Evolutionary conservation across 148 eudicot species (phyloP), one percentile per base, ranked within the genome.

Genomic region (Vaccinium vitisidaea): DNA sequence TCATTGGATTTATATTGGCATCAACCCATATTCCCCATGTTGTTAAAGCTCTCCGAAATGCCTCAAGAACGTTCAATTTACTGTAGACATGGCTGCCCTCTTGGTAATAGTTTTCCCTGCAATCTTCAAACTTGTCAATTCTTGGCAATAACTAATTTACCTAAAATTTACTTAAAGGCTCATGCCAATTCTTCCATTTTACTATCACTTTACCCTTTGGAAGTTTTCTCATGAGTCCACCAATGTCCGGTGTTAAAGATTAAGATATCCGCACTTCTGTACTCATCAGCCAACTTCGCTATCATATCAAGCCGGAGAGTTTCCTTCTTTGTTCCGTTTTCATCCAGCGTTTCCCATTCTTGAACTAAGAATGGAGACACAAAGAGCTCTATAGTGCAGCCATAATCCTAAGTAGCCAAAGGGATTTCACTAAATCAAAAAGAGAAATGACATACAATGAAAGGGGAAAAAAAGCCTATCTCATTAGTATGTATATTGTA

Each of bases 181-280:
- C 74, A 27, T 27, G 18, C 13, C 43, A 67, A 10, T 43, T 43
- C 0, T 43, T 43, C 46, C 46, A 43, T 43, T 43, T 3, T 36
- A 36, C 39, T 4, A 5, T 43, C 46, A 32, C 27, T 49, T 83
- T 92, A 96, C 99, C 99, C 99, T 77, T 86, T 84, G 1, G 98
- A 91, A 82, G 98, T 95, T 83, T 97, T 97, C 21, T 91, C 92
- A 86, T 97, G 98, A 77, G 98, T 97, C 99, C 99, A 97, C 99
- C 99, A 97, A 80, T 97, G 99, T n/a, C 99, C 99, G 0, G 99
- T 97, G 84, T 97, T 97, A 86, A 95, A 97, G 81, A 97, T 80
- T 55, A 97, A 16, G 81, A 93, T 76, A 75, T 97, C 99, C 0
- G 98, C 99, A 25, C 48, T 82, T 82, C 92, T 95, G 70, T 90